Evolutionary conservation across 208 protist species (phyloP).

Genomic region (Trypanosoma grayi): DNA sequence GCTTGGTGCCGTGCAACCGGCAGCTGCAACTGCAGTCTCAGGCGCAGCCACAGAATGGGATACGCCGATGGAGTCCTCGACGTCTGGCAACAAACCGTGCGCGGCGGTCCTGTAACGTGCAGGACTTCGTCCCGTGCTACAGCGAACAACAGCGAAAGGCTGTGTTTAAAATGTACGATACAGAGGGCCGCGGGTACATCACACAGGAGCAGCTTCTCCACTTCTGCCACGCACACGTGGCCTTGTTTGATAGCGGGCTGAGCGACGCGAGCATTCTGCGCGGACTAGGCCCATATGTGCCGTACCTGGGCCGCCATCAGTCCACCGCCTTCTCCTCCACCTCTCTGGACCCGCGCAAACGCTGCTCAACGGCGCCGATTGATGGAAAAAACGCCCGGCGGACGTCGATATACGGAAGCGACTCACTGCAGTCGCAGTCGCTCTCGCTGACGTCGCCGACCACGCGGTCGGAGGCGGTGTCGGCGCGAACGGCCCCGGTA

Average conservation of each 20-base stretch:
- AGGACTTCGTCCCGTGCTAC: conserved; percentile 33
- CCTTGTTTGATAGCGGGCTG: conserved; percentile 21
- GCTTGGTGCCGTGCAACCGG: too few relatives aligned
- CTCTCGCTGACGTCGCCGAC: background rate
- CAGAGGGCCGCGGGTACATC: conserved; percentile 22
- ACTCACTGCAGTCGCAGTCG: background rate
- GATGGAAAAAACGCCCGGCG: background rate
- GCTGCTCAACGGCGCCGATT: background rate
- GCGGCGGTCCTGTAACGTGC: background rate
- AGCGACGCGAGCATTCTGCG: conserved; percentile 26
- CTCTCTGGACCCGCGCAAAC: background rate
- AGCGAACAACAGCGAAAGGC: conserved; percentile 20
- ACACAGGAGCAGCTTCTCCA: conserved; percentile 28
- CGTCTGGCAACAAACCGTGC: background rate
- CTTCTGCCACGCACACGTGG: conserved; percentile 38
- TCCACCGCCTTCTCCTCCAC: background rate
- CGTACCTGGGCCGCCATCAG: background rate
- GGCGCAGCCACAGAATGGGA: too few relatives aligned
- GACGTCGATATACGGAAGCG: background rate
- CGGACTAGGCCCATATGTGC: conserved; percentile 27
- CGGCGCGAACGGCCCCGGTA: background rate
- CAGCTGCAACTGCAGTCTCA: too few relatives aligned
- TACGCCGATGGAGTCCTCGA: background rate
- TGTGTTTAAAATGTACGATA: conserved; percentile 33
- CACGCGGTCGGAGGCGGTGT: background rate